Conservation (phyloP, 2,329 filamentous ascomycete species). For the Apiospora phragmitis region DNA sequence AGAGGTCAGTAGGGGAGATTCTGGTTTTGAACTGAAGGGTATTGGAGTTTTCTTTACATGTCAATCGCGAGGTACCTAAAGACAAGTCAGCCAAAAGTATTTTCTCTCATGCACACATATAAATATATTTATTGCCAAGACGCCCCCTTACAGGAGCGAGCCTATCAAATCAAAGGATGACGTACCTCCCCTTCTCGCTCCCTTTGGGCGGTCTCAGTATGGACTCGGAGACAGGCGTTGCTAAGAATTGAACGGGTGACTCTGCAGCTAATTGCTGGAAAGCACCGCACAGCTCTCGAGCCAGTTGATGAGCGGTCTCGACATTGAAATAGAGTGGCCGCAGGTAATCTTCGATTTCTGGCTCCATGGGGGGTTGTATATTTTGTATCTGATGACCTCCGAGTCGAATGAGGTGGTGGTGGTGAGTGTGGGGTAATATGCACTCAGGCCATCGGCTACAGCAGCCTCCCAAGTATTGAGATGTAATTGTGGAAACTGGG, state of each 20-base stretch:
- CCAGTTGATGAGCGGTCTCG: constrained; percentile 46
- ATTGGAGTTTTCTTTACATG: constrained; percentile 50
- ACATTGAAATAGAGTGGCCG: constrained; percentile 50
- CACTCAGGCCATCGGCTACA: neutral
- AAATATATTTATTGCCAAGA: neutral
- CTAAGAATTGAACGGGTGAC: constrained; percentile 56
- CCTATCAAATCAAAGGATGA: neutral
- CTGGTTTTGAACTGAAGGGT: neutral
- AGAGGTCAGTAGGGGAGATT: constrained; percentile 7
- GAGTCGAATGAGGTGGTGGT: neutral
- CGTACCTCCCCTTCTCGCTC: constrained; percentile 50
- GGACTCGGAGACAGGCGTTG: constrained; percentile 62
- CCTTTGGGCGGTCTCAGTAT: constrained; percentile 51
- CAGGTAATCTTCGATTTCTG: constrained; percentile 46
- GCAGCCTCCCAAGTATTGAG: neutral
- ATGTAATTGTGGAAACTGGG: neutral
- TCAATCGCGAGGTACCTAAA: constrained; percentile 62
- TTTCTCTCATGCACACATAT: neutral
- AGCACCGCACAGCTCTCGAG: constrained; percentile 45
- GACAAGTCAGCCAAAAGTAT: constrained; percentile 15
- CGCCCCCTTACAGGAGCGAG: neutral
- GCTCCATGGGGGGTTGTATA: neutral
- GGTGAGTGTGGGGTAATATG: constrained; percentile 10
- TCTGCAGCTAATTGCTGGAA: constrained; percentile 53
- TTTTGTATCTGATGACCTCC: neutral